These are phyloP conservation scores for Cladobotryum mycophilum DNA, from an alignment of 2,329 filamentous ascomycete genomes.

Conservation along the genomic window DNA sequence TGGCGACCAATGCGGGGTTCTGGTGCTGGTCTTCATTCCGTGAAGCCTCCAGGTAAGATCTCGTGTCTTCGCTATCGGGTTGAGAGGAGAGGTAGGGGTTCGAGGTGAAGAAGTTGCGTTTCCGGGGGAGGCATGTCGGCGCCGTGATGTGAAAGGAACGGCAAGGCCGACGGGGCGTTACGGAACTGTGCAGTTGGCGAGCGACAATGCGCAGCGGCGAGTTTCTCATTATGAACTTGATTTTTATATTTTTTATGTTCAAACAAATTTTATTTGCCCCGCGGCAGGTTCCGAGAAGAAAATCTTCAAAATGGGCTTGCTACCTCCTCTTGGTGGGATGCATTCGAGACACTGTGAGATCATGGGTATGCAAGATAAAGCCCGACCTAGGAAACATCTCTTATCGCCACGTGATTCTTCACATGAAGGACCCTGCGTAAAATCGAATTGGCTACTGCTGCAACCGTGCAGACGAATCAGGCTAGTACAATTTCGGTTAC, in stretches of 20 bases:
- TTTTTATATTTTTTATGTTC: not conserved
- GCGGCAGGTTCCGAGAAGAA: no score
- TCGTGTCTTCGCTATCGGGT: conserved; percentile 22
- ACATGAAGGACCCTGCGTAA: conserved; percentile 7
- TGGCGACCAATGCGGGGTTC: conserved; percentile 21
- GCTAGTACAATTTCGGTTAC: no score
- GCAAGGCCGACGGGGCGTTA: conserved; percentile 21
- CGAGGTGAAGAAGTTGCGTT: conserved; percentile 60
- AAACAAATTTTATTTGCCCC: no score
- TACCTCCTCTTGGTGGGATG: no score
- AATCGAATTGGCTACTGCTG: no score
- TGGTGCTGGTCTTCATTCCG: conserved; percentile 15
- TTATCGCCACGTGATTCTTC: conserved; percentile 20
- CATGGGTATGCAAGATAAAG: not conserved
- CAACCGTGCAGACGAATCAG: no score
- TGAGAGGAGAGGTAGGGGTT: conserved; percentile 47
- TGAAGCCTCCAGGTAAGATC: conserved; percentile 14
- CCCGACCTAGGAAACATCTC: not conserved
- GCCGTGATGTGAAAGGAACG: conserved; percentile 43
- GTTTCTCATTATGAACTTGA: conserved; percentile 26
- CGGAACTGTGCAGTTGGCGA: conserved; percentile 24
- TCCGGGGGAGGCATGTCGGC: conserved; percentile 41
- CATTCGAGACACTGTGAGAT: no score
- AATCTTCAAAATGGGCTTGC: no score
- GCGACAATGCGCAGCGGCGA: conserved; percentile 26